Evolutionary conservation across 1,284 basidiomycete genomes (phyloP).

Genomic region (Xanthoconium separans): DNA sequence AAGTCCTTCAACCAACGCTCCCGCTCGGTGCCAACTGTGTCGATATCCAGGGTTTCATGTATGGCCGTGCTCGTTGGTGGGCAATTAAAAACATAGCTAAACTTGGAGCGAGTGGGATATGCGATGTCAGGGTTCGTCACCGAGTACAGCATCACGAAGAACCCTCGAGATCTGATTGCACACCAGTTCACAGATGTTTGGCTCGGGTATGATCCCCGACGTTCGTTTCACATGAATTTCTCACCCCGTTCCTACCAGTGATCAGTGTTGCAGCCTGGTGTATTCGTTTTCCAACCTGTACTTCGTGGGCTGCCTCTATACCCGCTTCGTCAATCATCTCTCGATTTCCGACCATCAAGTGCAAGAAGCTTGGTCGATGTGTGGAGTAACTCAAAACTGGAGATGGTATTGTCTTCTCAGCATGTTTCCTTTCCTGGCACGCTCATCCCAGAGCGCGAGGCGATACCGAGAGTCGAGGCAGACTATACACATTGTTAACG

Average conservation of each 20-base stretch:
- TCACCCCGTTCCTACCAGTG: conserved; percentile 44
- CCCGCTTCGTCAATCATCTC: conserved; percentile 13
- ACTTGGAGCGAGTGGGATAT: conserved; percentile 69
- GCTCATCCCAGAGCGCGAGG: conserved; percentile 83
- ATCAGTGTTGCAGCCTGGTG: conserved; percentile 78
- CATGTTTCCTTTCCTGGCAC: conserved; percentile 63
- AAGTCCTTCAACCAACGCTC: conserved; percentile 30
- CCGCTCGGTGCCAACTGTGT: background rate
- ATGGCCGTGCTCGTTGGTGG: conserved; percentile 67
- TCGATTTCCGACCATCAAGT: conserved; percentile 10
- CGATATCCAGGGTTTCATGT: conserved; percentile 23
- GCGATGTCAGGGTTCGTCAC: conserved; percentile 67
- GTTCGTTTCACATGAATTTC: conserved; percentile 15
- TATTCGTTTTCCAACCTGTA: conserved; percentile 76
- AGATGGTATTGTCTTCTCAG: conserved; percentile 54
- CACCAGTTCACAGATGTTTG: conserved; percentile 76
- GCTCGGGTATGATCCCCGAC: conserved; percentile 57
- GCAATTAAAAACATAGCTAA: conserved; percentile 62
- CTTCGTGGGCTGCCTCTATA: conserved; percentile 74
- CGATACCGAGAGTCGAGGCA: conserved; percentile 80
- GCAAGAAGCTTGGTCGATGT: conserved; percentile 24
- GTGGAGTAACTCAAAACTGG: conserved; percentile 43
- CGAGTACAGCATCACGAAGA: background rate
- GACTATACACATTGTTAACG: conserved; percentile 84
- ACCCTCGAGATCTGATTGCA: background rate